A percentile compares a stretch with the other conserved stretches of the same genome.
Conservation (phyloP, 2,329 filamentous ascomycete species). For the Hypoxylon rubiginosum region DNA sequence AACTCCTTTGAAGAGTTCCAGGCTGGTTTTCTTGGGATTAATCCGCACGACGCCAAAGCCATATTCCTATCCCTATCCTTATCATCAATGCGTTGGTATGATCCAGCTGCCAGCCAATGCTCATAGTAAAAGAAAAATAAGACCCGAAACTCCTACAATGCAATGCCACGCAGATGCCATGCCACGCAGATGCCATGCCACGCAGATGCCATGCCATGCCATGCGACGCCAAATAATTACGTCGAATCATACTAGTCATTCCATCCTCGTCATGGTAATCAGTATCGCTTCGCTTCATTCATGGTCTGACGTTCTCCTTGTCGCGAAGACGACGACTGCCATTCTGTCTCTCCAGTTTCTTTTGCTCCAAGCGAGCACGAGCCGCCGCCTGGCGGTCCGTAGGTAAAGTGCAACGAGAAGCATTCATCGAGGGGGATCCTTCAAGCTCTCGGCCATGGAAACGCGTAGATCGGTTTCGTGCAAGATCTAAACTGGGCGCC, state of each 20-base stretch:
- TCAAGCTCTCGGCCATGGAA: constrained; percentile 57
- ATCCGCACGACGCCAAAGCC: neutral
- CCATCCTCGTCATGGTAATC: neutral
- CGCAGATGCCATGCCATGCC: constrained; percentile 23
- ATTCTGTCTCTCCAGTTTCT: constrained; percentile 65
- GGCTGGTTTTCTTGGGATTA: neutral
- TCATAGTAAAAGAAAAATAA: neutral
- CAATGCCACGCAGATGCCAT: constrained; percentile 20
- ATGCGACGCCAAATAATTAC: neutral
- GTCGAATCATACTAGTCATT: neutral
- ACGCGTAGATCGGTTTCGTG: constrained; percentile 61
- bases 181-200: no score
- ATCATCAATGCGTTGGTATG: neutral
- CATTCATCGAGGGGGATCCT: constrained; percentile 52
- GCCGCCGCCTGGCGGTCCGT: constrained; percentile 67
- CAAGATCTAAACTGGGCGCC: constrained; percentile 58
- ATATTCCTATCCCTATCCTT: neutral
- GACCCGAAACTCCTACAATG: constrained; percentile 18
- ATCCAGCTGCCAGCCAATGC: neutral
- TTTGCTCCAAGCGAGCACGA: constrained; percentile 67
- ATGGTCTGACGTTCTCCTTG: constrained; percentile 65
- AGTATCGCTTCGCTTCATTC: neutral
- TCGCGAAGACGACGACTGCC: constrained; percentile 36
- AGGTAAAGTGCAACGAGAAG: constrained; percentile 61
- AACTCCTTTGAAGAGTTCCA: neutral